Evolutionary conservation across 306 rosid genomes (phyloP), one percentile per base, ranked within the genome.

Genomic region (Castanea sativa): DNA sequence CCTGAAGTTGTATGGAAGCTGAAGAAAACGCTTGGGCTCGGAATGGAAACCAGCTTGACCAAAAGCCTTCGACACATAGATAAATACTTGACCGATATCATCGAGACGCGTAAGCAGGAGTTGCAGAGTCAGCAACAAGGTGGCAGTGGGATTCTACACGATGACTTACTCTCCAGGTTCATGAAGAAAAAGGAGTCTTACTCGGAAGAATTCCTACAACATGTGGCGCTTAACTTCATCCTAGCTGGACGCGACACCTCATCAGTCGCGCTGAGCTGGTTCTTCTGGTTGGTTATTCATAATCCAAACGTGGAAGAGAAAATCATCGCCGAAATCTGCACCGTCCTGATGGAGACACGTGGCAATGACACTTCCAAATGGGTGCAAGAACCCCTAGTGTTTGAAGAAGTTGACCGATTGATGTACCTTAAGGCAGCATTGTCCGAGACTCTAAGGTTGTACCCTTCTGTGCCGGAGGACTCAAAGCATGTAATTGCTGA

Each of bases 241-340:
- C 90, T 94, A 8, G 99, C 99, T 30, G 99, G 99, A 69, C 90
- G 99, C 0, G 97, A 94, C 92, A 94, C 99, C 11, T 94, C 99
- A 77, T 94, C 99, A 0, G 95, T 90, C 0, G 99, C 99, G 0
- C 78, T 94, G 0, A 94, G 97, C 71, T 94, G 99, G 99, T 94
- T 94, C 82, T 92, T 94, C 72, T 92, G 89, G 89, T 49, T 94
- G 69, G 88, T 95, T 53, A 92, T 11, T 7, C 56, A 76, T 29
- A 84, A 87, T 43, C 93, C 93, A 0, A n/a, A 3, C 0, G 93
- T 89, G 2, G 97, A 94, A 78, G 97, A 90, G n/a, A 90, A 89
- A 55, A 90, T 94, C 41, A 70, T 94, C 19, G 0, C 0, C 0
- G 99, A 94, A 57, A 78, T 94, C 1, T 91, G 97, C 87, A 79